Base-by-base conservation (phyloP, 208 protist genomes). In the Trypanosoma vivax region DNA sequence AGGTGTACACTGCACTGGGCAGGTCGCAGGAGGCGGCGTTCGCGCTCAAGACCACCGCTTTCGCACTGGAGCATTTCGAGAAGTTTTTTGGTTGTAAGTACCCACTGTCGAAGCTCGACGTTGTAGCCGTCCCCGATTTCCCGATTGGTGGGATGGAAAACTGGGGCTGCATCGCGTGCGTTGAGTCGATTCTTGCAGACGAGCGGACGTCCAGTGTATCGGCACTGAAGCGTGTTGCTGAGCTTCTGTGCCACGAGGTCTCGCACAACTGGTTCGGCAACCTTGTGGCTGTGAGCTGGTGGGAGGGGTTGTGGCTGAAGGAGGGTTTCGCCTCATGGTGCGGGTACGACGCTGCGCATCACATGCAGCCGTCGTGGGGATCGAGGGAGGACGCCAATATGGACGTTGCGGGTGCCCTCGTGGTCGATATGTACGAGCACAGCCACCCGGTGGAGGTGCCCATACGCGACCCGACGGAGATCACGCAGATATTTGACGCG, bases 241-340 rank as follows among this genome's bases (percentile, higher is more conserved):
- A 83, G 45, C 75, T 98, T 0, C 39, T 99, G 13, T 88, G 78
- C 41, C 97, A 99, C 65, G 97, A 99, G 73, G 71, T 99, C 7
- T 96, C 94, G 28, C 97, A 99, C 77, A 94, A 97, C 70, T 99
- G 95, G 96, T 98, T 98, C 59, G 95, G 96, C 38, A 98, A 99
- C 74, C 79, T 98, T n/a, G 97, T 99, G 34, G 97, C 94, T n/a
- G 97, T 99, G 69, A 83, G 86, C 56, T 99, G 96, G 97, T 99
- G 97, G 98, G 88, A 94, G 46, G 79, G 97, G 9, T 70, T 99
- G 40, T 99, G 97, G 97, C 70, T 98, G 1, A 99, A 99, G 72
- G 98, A 99, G 76, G 98, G 96, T 29, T 99, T 99, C 61, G 98
- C 98, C 16, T 98, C 87, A 28, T 99, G 83, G 74, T 88, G 98